Base-by-base conservation (phyloP, 345 rosid genomes). In the Nasturtium officinale region DNA sequence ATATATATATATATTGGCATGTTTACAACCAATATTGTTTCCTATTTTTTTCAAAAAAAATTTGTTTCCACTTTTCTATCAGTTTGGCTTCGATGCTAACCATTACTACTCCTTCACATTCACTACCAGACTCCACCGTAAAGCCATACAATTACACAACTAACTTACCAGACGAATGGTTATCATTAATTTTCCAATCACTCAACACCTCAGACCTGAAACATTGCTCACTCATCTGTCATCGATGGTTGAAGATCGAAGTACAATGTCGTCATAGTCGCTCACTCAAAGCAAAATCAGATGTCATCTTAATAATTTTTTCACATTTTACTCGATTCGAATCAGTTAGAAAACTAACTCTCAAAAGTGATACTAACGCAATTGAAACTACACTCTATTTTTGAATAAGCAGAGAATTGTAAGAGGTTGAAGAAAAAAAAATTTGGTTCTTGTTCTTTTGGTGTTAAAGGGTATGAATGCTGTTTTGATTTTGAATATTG, bases 181-280 rank as follows among this genome's bases (percentile, higher is more conserved):
- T 50, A 50, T 21, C 29, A 3, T 21, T 50, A 1, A 51, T 51
- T 51, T 23, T 23, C 16, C 56, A 52, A 52, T 23, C 32, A n/a
- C 57, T 23, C 26, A 23, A 8, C 7, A 11, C 9, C 30, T 7
- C 57, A 15, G 32, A 52, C 30, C 16, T 9, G n/a, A 50, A 50
- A 21, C 55, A 13, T 21, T 50, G 29, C n/a, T 50, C 55, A 21
- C 55, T 50, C 5, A 29, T 50, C n/a, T 50, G 29, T 2, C 55
- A 28, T 50, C 55, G 55, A 13, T 50, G 55, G 55, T 50, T 21
- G 11, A 21, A 5, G 3, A 21, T 11, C 23, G 55, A 50, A 50
- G 55, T 29, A 50, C 55, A 21, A 23, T 21, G 55, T 50, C 55
- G 29, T 50, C 55, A 50, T 50, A 29, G 55, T 50, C 55, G 21